These are phyloP conservation scores for Cladophialophora yegresii DNA, from an alignment of 2,329 filamentous ascomycete genomes.

Conservation along the genomic window DNA sequence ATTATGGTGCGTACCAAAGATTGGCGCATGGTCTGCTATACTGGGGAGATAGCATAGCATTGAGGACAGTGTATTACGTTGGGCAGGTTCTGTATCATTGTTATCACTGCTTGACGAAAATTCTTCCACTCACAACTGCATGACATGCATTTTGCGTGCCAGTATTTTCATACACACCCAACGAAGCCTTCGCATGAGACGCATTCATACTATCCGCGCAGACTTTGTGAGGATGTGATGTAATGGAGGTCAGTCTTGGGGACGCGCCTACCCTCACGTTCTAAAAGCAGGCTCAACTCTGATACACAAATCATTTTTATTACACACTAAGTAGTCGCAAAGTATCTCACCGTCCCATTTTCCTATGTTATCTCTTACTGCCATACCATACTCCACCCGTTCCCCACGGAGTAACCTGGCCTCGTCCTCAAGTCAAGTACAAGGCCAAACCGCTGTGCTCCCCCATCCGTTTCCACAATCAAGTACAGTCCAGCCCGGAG, in stretches of 20 bases:
- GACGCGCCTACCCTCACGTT: no score
- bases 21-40: conserved; percentile 3
- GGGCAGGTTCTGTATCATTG: not conserved
- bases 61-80: conserved; percentile 5
- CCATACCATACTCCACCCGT: no score
- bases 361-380: not conserved
- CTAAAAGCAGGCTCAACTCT: no score
- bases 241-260: not conserved
- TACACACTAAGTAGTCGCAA: not conserved
- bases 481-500: not conserved
- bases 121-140: not conserved
- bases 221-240: not conserved
- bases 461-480: not conserved
- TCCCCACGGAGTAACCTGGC: not conserved
- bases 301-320: no score
- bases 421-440: not conserved
- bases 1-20: not conserved
- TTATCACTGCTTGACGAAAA: not conserved
- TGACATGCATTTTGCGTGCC: not conserved
- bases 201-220: not conserved
- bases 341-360: not conserved
- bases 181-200: not conserved
- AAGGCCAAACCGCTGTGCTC: not conserved
- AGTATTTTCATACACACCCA: not conserved
- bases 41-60: conserved; percentile 1